Percentiles rank a stretch among this genome's conserved stretches.
Evolutionary conservation across 371 early-diverging fungal species (phyloP).

Genomic region (Lichtheimia hyalospora): DNA sequence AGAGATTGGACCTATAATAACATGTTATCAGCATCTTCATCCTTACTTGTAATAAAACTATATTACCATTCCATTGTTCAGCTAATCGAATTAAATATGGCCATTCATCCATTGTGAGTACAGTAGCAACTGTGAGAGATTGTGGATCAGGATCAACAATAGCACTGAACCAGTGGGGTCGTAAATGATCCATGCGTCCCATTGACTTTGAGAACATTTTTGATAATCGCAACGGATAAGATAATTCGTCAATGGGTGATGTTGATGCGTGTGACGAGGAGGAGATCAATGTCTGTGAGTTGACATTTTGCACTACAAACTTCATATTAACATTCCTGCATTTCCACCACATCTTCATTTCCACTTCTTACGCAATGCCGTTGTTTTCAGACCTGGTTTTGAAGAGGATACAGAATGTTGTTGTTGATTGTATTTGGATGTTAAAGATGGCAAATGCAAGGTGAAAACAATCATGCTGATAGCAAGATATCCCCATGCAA

Average conservation of each 20-base stretch:
- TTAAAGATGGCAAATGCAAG: constrained; percentile 16
- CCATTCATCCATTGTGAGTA: constrained; percentile 23
- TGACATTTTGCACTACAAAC: not conserved
- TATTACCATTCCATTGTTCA: constrained; percentile 30
- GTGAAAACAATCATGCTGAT: constrained; percentile 25
- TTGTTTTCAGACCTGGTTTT: no score
- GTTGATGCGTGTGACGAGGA: not conserved
- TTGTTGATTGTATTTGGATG: not conserved
- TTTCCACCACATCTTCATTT: not conserved
- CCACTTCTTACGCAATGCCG: no score
- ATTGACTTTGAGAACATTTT: constrained; percentile 37
- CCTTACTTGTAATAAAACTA: not conserved
- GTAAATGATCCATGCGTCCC: constrained; percentile 18
- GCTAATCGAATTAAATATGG: constrained; percentile 20
- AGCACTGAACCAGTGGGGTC: constrained; percentile 32
- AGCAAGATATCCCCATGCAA: constrained; percentile 23
- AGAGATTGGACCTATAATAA: constrained; percentile 48
- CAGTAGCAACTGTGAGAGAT: constrained; percentile 25
- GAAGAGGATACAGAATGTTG: not conserved
- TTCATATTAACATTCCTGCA: not conserved
- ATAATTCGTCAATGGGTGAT: constrained; percentile 17
- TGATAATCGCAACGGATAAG: constrained; percentile 16
- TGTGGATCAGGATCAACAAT: constrained; percentile 13
- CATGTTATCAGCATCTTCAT: not conserved
- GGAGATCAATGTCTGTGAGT: not conserved